A percentile compares a stretch with the other conserved stretches of the same genome.
phyloP scores from a whole-genome alignment of 176 grass and related monocot genomes.

The Oryza meyeriana region DNA sequence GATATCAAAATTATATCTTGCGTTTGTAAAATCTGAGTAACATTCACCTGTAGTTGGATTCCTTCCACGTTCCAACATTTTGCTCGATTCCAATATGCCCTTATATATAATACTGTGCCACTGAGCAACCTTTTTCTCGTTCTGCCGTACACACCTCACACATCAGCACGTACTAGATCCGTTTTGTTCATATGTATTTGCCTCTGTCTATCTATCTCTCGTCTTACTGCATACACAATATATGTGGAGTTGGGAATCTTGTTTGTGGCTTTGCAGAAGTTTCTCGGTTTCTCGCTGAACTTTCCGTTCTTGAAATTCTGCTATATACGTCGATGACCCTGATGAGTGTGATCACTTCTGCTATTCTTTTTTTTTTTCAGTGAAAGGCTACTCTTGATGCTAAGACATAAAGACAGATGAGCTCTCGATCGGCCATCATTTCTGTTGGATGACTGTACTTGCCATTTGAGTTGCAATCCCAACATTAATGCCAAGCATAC shows the following conservation, averaged over 20 bases:
- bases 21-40: no score
- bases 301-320: background rate
- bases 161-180: background rate
- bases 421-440: no score
- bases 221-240: background rate
- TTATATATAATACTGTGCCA: background rate
- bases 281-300: background rate
- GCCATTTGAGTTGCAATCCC: no score
- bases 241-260: background rate
- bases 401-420: no score
- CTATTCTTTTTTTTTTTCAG: no score
- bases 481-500: no score
- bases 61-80: background rate
- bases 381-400: no score
- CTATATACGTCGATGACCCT: background rate
- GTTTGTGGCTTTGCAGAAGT: background rate
- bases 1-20: no score
- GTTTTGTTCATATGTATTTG: background rate
- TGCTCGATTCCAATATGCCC: background rate
- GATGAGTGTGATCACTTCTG: background rate
- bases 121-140: background rate
- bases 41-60: background rate
- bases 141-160: background rate
- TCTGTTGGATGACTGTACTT: no score
- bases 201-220: background rate